Percentiles rank a stretch among this genome's conserved stretches.
These are phyloP conservation scores for Solanum hybrid DNA, from an alignment of 305 asterid genomes.

Conservation along the genomic window DNA sequence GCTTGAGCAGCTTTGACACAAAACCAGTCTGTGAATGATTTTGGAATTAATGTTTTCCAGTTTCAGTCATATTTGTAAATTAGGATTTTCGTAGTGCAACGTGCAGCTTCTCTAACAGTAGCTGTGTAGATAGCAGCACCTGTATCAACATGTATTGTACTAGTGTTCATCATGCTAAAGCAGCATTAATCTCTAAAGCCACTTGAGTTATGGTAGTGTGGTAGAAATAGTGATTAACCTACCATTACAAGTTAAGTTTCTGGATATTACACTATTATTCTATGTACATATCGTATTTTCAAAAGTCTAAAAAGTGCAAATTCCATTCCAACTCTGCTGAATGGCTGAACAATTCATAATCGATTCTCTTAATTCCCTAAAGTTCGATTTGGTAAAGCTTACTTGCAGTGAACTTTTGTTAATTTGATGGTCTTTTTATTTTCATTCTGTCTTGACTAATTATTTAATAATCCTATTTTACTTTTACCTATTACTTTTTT, in stretches of 20 bases:
- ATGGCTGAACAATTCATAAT: background rate
- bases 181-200: background rate
- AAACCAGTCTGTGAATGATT: conserved; percentile 70
- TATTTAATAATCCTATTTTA: too few species aligned
- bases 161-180: background rate
- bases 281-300: background rate
- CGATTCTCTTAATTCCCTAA: background rate
- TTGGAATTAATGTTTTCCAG: background rate
- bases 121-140: background rate
- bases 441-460: background rate
- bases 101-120: background rate
- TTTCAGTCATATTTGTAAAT: background rate
- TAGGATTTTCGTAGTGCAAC: background rate
- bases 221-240: background rate
- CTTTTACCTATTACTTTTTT: too few species aligned
- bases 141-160: background rate
- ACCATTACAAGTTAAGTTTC: background rate
- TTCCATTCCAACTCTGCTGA: background rate
- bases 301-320: background rate
- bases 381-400: background rate
- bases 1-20: conserved; percentile 78
- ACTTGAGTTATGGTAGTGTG: background rate
- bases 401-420: background rate
- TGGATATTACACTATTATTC: background rate
- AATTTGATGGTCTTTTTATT: background rate